Percentiles rank a stretch among this genome's conserved stretches.
These are phyloP conservation scores for Starmerella floris DNA, from an alignment of 805 yeast species.

Conservation along the genomic window DNA sequence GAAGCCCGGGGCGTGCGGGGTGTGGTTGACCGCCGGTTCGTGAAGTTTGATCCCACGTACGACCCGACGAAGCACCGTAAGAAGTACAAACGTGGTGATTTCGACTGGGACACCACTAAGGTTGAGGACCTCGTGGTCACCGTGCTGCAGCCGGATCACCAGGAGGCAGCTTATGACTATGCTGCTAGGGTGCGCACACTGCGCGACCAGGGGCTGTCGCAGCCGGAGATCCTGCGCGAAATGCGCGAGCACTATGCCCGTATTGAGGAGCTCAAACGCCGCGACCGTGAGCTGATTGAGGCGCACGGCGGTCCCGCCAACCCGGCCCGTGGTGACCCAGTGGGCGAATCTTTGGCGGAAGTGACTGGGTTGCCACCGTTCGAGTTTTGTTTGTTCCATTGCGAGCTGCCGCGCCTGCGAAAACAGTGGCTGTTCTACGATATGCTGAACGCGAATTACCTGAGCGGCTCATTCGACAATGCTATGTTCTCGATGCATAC, in stretches of 20 bases:
- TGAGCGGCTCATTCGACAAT: constrained; percentile 86
- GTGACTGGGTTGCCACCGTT: constrained; percentile 53
- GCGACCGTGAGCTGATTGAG: neutral
- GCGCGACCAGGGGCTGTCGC: neutral
- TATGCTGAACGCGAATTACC: constrained; percentile 63
- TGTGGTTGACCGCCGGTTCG: constrained; percentile 80
- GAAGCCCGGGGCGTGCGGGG: constrained; percentile 82
- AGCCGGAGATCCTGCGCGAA: neutral
- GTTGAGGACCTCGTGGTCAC: constrained; percentile 79
- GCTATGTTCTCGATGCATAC: constrained; percentile 85
- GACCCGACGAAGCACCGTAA: constrained; percentile 70
- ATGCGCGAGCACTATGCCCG: neutral
- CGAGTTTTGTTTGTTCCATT: constrained; percentile 73
- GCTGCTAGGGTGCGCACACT: neutral
- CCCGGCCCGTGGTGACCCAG: neutral
- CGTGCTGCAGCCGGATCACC: constrained; percentile 51
- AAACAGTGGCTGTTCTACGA: constrained; percentile 93
- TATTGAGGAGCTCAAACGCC: neutral
- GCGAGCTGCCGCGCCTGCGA: constrained; percentile 65
- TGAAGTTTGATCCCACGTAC: constrained; percentile 66
- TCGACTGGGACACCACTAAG: constrained; percentile 71
- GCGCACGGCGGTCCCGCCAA: neutral
- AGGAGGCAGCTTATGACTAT: neutral
- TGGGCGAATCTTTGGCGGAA: constrained; percentile 1
- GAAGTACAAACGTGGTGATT: constrained; percentile 70